These are phyloP conservation scores for Knoxdaviesia capensis DNA, from an alignment of 2,329 filamentous ascomycete species.

Conservation along the genomic window DNA sequence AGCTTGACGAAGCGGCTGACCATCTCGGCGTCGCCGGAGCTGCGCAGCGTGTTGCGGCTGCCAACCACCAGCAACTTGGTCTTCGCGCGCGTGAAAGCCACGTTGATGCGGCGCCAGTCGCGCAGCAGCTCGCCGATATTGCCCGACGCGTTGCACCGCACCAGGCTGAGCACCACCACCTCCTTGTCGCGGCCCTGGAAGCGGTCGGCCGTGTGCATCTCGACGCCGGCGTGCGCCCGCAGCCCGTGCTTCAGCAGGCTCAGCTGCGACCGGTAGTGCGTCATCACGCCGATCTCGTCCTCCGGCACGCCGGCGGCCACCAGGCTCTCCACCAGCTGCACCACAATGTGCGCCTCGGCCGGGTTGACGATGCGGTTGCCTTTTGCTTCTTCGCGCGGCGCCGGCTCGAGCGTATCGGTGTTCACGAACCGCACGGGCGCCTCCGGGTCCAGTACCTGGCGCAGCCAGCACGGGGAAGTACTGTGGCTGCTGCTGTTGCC, in stretches of 20 bases:
- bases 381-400: constrained; percentile 49
- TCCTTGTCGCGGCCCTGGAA: constrained; percentile 96
- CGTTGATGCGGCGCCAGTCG: constrained; percentile 87
- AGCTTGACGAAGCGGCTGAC: constrained; percentile 55
- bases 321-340: constrained; percentile 63
- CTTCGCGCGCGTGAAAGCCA: constrained; percentile 82
- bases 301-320: constrained; percentile 56
- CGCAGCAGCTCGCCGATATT: constrained; percentile 79
- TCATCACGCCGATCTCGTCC: constrained; percentile 77
- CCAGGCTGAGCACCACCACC: constrained; percentile 69
- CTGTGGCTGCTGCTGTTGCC: neutral
- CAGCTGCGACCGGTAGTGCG: constrained; percentile 86
- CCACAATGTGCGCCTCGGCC: constrained; percentile 57
- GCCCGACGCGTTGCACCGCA: constrained; percentile 65
- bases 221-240: constrained; percentile 40
- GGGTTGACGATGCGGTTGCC: constrained; percentile 80
- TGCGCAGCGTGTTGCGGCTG: constrained; percentile 59
- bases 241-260: constrained; percentile 60
- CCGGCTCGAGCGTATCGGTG: constrained; percentile 52
- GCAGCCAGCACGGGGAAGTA: constrained; percentile 49
- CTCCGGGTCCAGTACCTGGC: constrained; percentile 45
- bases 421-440: constrained; percentile 74
- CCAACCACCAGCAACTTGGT: constrained; percentile 83
- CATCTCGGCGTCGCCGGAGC: constrained; percentile 52
- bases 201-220: constrained; percentile 93